phyloP scores from a whole-genome alignment of 2,329 filamentous ascomycete species.

The Domatiomyces globalis region DNA sequence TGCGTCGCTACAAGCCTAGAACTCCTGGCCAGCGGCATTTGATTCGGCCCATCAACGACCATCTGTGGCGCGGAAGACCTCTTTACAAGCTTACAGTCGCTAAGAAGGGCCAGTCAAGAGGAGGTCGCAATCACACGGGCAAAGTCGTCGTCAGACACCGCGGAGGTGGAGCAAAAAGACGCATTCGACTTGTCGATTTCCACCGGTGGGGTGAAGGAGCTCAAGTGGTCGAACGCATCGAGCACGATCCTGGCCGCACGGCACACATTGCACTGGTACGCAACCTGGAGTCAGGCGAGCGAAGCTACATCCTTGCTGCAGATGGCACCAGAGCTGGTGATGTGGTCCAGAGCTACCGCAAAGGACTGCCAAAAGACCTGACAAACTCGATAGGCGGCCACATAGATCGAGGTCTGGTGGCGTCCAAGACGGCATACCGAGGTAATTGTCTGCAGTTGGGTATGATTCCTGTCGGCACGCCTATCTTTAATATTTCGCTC shows the following conservation, averaged over 20 bases:
- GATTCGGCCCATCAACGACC: constrained; percentile 83
- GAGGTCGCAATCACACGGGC: constrained; percentile 79
- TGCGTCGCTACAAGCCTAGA: constrained; percentile 84
- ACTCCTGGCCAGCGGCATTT: constrained; percentile 89
- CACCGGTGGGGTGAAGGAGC: constrained; percentile 61
- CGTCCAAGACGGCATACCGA: constrained; percentile 81
- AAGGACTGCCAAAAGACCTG: constrained; percentile 75
- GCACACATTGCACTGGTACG: constrained; percentile 84
- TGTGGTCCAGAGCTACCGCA: constrained; percentile 77
- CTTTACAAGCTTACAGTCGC: constrained; percentile 70
- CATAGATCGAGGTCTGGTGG: constrained; percentile 88
- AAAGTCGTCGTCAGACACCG: constrained; percentile 78
- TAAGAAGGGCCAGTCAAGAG: constrained; percentile 85
- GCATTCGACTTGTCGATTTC: constrained; percentile 88
- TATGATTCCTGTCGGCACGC: constrained; percentile 90
- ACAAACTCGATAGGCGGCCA: constrained; percentile 83
- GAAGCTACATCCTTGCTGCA: constrained; percentile 88
- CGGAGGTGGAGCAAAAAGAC: constrained; percentile 80
- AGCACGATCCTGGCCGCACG: constrained; percentile 86
- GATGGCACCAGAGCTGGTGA: constrained; percentile 90
- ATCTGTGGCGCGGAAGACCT: constrained; percentile 88
- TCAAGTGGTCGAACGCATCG: constrained; percentile 82
- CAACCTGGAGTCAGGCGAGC: constrained; percentile 55
- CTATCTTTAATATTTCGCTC: constrained; percentile 76
- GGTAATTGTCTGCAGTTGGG: constrained; percentile 92